These are phyloP conservation scores for Teratosphaeria nubilosa DNA, from an alignment of 2,329 filamentous ascomycete species.

Conservation along the genomic window DNA sequence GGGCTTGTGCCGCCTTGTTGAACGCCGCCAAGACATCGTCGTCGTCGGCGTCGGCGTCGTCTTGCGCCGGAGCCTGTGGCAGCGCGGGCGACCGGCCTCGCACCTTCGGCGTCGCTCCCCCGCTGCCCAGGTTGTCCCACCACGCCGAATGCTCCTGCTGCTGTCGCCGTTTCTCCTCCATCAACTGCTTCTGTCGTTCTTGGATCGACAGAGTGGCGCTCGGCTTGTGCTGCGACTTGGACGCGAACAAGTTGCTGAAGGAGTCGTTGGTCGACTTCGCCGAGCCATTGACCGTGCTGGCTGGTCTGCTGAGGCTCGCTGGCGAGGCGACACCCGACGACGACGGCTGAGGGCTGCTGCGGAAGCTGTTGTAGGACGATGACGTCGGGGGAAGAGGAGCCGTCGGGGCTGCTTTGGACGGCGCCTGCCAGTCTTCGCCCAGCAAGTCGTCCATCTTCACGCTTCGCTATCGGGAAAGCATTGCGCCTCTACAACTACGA, in stretches of 20 bases:
- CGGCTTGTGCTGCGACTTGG: conserved; percentile 45
- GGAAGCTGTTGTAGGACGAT: conserved; percentile 24
- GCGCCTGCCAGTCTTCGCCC: conserved; percentile 37
- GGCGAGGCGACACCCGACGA: conserved; percentile 25
- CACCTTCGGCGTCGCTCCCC: conserved; percentile 33
- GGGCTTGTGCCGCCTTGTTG: conserved; percentile 41
- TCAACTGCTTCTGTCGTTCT: conserved; percentile 57
- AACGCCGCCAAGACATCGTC: conserved; percentile 54
- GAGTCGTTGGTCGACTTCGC: conserved; percentile 54
- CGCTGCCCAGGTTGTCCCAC: conserved; percentile 62
- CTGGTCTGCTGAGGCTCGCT: conserved; percentile 26
- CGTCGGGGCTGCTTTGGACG: conserved; percentile 16
- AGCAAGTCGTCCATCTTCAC: conserved; percentile 39
- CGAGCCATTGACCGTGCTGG: conserved; percentile 31
- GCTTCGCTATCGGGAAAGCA: not conserved
- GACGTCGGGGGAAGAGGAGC: conserved; percentile 14
- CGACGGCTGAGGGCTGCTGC: conserved; percentile 30
- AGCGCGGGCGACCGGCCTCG: conserved; percentile 14
- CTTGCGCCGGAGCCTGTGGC: conserved; percentile 14
- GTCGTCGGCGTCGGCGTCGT: conserved; percentile 33
- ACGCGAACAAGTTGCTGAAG: conserved; percentile 66
- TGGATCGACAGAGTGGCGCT: conserved; percentile 60
- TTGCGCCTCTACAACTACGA: not conserved
- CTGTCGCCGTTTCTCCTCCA: conserved; percentile 68
- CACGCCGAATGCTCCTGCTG: conserved; percentile 63